These are phyloP conservation scores for Salix viminalis DNA, from an alignment of 345 rosid species.

Conservation along the genomic window DNA sequence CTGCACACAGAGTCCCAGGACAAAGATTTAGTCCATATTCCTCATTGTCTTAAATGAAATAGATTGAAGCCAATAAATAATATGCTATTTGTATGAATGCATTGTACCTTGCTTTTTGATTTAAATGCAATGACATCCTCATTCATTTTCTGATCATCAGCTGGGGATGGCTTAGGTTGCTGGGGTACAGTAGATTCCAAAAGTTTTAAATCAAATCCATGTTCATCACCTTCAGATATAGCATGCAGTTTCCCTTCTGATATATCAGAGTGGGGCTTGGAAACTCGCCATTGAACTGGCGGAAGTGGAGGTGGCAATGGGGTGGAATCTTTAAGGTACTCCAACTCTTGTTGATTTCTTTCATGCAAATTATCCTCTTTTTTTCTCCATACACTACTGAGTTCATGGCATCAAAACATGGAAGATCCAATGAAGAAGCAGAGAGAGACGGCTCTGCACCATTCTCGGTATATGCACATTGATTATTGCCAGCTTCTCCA, in stretches of 20 bases:
- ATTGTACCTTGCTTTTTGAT: slow-evolving; percentile 47
- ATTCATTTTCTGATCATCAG: slow-evolving; percentile 29
- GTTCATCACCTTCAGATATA: slow-evolving; percentile 28
- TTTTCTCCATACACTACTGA: slow-evolving; percentile 26
- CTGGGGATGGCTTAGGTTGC: slow-evolving; percentile 35
- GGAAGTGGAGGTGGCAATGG: slow-evolving; percentile 75
- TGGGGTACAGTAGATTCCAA: slow-evolving; percentile 24
- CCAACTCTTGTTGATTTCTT: slow-evolving; percentile 24
- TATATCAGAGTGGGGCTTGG: slow-evolving; percentile 34
- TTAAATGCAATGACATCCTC: slow-evolving; percentile 30
- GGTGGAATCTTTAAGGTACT: slow-evolving; percentile 29
- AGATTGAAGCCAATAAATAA: not conserved
- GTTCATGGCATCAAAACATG: slow-evolving; percentile 46
- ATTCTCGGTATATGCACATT: slow-evolving; percentile 21
- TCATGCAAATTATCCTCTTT: slow-evolving; percentile 15
- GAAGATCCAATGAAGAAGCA: slow-evolving; percentile 44
- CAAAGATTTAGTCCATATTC: slow-evolving; percentile 10
- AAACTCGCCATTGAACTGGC: slow-evolving; percentile 62
- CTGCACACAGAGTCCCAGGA: slow-evolving; percentile 23
- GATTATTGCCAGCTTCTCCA: slow-evolving; percentile 16
- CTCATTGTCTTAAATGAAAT: not conserved
- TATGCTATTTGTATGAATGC: not conserved
- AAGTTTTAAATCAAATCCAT: slow-evolving; percentile 33
- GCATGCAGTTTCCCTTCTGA: slow-evolving; percentile 33
- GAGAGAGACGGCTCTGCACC: slow-evolving; percentile 36